Percentiles rank a stretch among this genome's conserved stretches.
Evolutionary conservation across 2,329 filamentous ascomycete species (phyloP).

Genomic region (Alternaria longipes): DNA sequence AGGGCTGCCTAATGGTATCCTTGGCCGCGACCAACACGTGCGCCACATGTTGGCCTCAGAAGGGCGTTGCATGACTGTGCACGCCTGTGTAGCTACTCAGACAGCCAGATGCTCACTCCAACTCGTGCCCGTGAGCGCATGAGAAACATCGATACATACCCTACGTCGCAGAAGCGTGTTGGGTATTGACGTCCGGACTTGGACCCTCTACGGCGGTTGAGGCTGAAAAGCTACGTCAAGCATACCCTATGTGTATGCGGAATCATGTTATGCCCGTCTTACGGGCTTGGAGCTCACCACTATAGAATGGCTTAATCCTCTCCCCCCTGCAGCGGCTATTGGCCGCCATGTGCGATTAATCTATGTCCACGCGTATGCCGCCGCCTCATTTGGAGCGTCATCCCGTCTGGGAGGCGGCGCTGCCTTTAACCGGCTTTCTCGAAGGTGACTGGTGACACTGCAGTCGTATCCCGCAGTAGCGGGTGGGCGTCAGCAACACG

Average conservation of each 20-base stretch:
- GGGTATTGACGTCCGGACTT: neutral
- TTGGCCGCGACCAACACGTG: neutral
- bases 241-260: slow-evolving; percentile 6
- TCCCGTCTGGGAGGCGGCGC: slow-evolving; percentile 4
- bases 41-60: neutral
- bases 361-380: slow-evolving; percentile 5
- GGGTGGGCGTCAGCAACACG: neutral
- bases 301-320: neutral
- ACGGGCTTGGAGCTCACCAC: neutral
- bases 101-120: neutral
- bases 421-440: slow-evolving; percentile 17
- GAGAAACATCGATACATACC: neutral
- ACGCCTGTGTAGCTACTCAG: neutral
- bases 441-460: slow-evolving; percentile 13
- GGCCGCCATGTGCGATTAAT: slow-evolving; percentile 3
- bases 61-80: neutral
- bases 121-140: neutral
- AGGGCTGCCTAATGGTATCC: neutral
- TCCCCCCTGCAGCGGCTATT: neutral
- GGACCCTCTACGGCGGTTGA: slow-evolving; percentile 1
- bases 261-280: neutral
- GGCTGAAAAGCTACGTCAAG: slow-evolving; percentile 6
- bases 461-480: slow-evolving; percentile 10
- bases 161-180: neutral
- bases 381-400: slow-evolving; percentile 6